Evolutionary conservation across 306 rosid genomes (phyloP).

Genomic region (Senna siamea): DNA sequence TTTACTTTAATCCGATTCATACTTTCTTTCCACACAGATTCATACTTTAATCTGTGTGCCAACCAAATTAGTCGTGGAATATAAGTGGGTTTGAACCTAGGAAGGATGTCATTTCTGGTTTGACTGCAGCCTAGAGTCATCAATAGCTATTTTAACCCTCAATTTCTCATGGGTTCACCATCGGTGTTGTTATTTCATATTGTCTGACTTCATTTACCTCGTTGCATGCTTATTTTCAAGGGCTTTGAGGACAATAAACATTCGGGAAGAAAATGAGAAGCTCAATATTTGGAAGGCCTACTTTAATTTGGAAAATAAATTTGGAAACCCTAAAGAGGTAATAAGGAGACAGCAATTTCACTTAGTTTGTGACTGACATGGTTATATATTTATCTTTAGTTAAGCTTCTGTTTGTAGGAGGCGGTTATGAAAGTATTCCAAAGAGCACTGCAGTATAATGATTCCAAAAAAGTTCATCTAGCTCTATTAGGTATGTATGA

Average conservation of each 20-base stretch:
- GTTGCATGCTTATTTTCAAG: constrained; percentile 46
- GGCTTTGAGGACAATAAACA: constrained; percentile 85
- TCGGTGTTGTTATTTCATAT: constrained; percentile 20
- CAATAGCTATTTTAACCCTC: no score
- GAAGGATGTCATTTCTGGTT: no score
- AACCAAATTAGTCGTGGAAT: no score
- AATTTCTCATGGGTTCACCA: background rate
- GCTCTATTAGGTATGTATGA: constrained; percentile 88
- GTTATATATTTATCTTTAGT: constrained; percentile 26
- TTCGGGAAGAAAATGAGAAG: constrained; percentile 92
- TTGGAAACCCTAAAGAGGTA: constrained; percentile 90
- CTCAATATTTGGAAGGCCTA: constrained; percentile 91
- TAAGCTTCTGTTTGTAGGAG: constrained; percentile 58
- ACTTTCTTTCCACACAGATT: no score
- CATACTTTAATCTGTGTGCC: no score
- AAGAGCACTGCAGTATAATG: constrained; percentile 78
- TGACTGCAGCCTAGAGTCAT: no score
- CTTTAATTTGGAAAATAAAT: constrained; percentile 85
- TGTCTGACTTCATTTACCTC: constrained; percentile 28
- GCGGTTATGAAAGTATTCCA: constrained; percentile 78
- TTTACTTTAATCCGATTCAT: background rate
- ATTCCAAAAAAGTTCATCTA: constrained; percentile 77
- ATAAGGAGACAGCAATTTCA: constrained; percentile 3
- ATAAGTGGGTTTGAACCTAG: no score
- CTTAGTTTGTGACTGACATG: constrained; percentile 17